Evolutionary conservation across 23 red algal genomes (phyloP).

Genomic region (Chondrus crispus): DNA sequence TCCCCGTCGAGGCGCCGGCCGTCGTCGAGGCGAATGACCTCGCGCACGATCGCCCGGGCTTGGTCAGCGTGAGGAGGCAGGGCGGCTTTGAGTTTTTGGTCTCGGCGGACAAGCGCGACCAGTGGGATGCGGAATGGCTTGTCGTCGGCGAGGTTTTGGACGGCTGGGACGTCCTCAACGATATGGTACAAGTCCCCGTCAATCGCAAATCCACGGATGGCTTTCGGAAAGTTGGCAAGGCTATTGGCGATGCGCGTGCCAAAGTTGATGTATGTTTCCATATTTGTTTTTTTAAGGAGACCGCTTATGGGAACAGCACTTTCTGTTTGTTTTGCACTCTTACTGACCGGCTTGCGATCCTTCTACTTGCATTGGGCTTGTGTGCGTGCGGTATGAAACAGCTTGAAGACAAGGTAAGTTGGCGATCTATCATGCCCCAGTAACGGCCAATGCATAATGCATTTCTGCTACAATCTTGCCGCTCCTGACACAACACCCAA

Average conservation of each 20-base stretch:
- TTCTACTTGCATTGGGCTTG: neutral
- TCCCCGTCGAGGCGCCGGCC: constrained; percentile 29
- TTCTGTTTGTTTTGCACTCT: neutral
- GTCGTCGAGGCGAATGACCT: constrained; percentile 55
- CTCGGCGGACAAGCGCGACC: neutral
- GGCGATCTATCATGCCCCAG: neutral
- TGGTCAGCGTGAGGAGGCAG: constrained; percentile 37
- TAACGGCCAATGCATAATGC: neutral
- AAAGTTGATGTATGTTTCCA: constrained; percentile 49
- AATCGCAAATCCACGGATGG: constrained; percentile 71
- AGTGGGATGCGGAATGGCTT: constrained; percentile 33
- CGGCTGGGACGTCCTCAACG: constrained; percentile 59
- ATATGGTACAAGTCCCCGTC: constrained; percentile 25
- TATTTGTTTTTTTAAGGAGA: neutral
- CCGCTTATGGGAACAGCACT: neutral
- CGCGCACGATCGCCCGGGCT: constrained; percentile 38
- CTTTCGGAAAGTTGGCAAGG: constrained; percentile 55
- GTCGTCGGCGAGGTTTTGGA: constrained; percentile 76
- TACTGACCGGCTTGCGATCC: neutral
- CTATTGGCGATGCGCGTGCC: constrained; percentile 72
- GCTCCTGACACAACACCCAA: too few species aligned
- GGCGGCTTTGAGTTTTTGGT: constrained; percentile 73
- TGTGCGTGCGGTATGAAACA: neutral
- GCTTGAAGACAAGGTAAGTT: constrained; percentile 53
- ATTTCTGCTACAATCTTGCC: too few species aligned